Percentiles rank a stretch among this genome's conserved stretches.
These are phyloP conservation scores for Aeschynomene evenia DNA, from an alignment of 306 rosid genomes.

Conservation along the genomic window DNA sequence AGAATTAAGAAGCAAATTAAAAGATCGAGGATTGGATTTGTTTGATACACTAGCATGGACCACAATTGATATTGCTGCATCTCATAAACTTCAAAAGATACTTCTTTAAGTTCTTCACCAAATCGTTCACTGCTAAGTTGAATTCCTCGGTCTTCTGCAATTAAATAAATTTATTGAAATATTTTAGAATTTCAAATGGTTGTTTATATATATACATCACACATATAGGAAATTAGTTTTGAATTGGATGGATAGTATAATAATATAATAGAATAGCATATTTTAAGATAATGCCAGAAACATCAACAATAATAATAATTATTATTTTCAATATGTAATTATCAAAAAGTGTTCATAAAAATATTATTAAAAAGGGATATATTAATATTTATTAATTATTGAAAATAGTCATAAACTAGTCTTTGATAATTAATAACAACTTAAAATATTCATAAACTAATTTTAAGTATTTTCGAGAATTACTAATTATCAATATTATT, in stretches of 20 bases:
- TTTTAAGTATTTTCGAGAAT: no score
- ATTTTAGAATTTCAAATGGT: background rate
- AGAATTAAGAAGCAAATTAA: no score
- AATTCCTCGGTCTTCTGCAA: conserved; percentile 20
- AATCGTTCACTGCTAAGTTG: conserved; percentile 11
- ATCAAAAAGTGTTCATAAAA: no score
- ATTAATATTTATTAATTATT: no score
- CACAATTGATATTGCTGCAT: background rate
- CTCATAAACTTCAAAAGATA: background rate
- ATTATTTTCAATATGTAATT: no score
- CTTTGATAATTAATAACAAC: no score
- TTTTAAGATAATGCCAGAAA: no score
- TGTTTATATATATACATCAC: background rate
- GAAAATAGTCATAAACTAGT: no score
- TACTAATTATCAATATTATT: no score
- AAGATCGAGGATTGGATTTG: background rate
- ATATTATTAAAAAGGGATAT: no score
- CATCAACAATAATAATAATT: no score
- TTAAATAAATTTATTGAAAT: background rate
- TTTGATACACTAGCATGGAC: background rate
- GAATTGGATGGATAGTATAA: background rate
- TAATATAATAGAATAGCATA: background rate
- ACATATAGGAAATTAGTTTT: background rate
- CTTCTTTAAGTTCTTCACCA: conserved; percentile 14
- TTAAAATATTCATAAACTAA: no score